These are phyloP conservation scores for Penicillium paxilli DNA, from an alignment of 495 filamentous ascomycete genomes.

Conservation along the genomic window DNA sequence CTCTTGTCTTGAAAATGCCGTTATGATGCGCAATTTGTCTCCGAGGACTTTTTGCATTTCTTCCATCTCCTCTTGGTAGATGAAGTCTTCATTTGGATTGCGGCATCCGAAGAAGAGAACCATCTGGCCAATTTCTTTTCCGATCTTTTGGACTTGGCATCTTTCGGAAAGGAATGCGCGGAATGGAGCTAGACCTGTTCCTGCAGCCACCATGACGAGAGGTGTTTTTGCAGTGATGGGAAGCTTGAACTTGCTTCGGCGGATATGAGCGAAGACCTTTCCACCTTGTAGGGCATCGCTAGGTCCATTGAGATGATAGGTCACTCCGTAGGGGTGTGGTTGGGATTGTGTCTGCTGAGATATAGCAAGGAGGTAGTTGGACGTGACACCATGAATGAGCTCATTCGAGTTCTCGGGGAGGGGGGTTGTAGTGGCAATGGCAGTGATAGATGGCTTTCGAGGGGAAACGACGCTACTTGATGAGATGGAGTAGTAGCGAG, in stretches of 20 bases:
- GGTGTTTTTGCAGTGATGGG: slow-evolving; percentile 31
- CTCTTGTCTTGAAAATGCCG: slow-evolving; percentile 33
- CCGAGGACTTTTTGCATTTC: slow-evolving; percentile 25
- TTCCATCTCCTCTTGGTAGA: slow-evolving; percentile 42
- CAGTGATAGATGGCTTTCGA: slow-evolving; percentile 43
- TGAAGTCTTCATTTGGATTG: slow-evolving; percentile 38
- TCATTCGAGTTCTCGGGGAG: slow-evolving; percentile 25
- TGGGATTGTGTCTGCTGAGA: slow-evolving; percentile 21
- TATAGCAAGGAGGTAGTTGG: slow-evolving; percentile 47
- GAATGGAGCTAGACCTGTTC: slow-evolving; percentile 51
- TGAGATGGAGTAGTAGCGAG: slow-evolving; percentile 57
- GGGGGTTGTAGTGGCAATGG: slow-evolving; percentile 34
- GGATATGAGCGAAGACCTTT: slow-evolving; percentile 42
- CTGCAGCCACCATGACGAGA: slow-evolving; percentile 47
- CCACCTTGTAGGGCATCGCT: slow-evolving; percentile 22
- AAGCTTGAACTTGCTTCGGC: slow-evolving; percentile 48
- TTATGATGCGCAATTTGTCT: slow-evolving; percentile 28
- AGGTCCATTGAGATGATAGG: slow-evolving; percentile 37
- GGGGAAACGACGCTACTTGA: slow-evolving; percentile 47
- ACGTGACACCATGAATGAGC: slow-evolving; percentile 43
- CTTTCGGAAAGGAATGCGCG: slow-evolving; percentile 48
- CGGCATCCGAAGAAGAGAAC: slow-evolving; percentile 51
- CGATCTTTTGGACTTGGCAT: slow-evolving; percentile 35
- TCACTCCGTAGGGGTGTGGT: slow-evolving; percentile 27
- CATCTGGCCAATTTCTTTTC: slow-evolving; percentile 38